Percentiles rank a stretch among this genome's conserved stretches.
Conservation (phyloP, 306 rosid species). For the Medicago lupulina region DNA sequence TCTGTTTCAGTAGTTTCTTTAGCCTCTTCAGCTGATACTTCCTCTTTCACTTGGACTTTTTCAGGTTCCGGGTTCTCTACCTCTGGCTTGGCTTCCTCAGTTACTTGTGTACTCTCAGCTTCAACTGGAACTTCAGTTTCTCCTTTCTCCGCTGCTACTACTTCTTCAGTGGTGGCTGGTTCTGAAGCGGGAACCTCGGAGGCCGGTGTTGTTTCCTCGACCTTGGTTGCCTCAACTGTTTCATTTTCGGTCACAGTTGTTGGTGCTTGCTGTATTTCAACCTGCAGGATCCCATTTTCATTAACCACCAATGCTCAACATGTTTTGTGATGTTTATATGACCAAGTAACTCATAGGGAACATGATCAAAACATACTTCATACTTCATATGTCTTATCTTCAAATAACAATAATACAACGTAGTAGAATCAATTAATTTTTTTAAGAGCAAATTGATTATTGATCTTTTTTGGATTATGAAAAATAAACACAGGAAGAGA, state of each 20-base stretch:
- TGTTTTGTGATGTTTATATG: not conserved
- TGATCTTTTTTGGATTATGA: not conserved
- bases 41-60: conserved; percentile 51
- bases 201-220: conserved; percentile 47
- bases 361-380: not conserved
- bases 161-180: conserved; percentile 40
- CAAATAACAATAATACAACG: too few relatives aligned
- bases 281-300: conserved; percentile 51
- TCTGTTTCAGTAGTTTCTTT: conserved; percentile 42
- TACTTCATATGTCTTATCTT: not conserved
- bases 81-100: conserved; percentile 48
- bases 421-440: too few relatives aligned
- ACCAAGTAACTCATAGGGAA: not conserved
- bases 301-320: conserved; percentile 1
- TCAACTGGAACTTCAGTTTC: conserved; percentile 48
- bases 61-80: conserved; percentile 41
- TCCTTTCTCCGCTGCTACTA: conserved; percentile 39
- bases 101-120: conserved; percentile 49
- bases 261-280: conserved; percentile 60
- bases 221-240: conserved; percentile 48
- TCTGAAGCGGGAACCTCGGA: conserved; percentile 41
- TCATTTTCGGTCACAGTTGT: conserved; percentile 52
- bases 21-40: conserved; percentile 36
- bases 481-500: not conserved
- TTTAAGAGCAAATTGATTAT: not conserved